phyloP scores from a whole-genome alignment of 192 early-diverging fungal genomes.

The Podila horticola region DNA sequence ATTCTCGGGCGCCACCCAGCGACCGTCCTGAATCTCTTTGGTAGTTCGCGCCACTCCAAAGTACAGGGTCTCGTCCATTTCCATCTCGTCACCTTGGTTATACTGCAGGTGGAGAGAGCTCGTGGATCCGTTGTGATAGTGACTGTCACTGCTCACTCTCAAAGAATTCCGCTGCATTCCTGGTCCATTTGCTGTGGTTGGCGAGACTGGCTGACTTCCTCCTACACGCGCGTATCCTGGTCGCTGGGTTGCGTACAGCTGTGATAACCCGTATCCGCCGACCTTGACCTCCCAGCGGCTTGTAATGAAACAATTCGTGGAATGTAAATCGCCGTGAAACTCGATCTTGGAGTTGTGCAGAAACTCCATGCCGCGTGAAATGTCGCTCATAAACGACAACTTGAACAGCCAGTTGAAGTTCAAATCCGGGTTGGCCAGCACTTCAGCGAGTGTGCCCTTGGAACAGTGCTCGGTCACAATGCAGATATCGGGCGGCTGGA shows the following conservation, averaged over 20 bases:
- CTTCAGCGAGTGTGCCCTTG: slow-evolving; percentile 54
- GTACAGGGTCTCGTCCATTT: slow-evolving; percentile 6
- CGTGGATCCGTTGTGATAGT: neutral
- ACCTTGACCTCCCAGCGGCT: slow-evolving; percentile 60
- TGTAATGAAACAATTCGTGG: slow-evolving; percentile 50
- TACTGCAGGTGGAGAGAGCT: neutral
- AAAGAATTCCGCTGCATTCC: slow-evolving; percentile 2
- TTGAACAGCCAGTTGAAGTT: slow-evolving; percentile 58
- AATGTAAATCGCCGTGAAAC: slow-evolving; percentile 52
- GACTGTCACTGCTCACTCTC: slow-evolving; percentile 3
- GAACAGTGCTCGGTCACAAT: slow-evolving; percentile 57
- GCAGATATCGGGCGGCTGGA: slow-evolving; percentile 48
- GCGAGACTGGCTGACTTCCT: neutral
- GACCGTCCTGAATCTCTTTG: slow-evolving; percentile 30
- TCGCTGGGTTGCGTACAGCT: slow-evolving; percentile 33
- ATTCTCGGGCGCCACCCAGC: slow-evolving; percentile 45
- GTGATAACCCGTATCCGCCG: slow-evolving; percentile 50
- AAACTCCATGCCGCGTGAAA: slow-evolving; percentile 57
- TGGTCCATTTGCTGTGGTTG: neutral
- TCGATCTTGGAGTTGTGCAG: slow-evolving; percentile 55
- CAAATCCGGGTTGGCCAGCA: slow-evolving; percentile 54
- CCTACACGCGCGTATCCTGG: slow-evolving; percentile 9
- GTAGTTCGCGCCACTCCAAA: neutral
- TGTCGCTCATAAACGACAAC: slow-evolving; percentile 58
- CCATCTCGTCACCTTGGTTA: slow-evolving; percentile 12